A percentile compares a stretch with the other conserved stretches of the same genome.
Conservation (phyloP, 176 grass and related monocot species). For the Puya raimondii region DNA sequence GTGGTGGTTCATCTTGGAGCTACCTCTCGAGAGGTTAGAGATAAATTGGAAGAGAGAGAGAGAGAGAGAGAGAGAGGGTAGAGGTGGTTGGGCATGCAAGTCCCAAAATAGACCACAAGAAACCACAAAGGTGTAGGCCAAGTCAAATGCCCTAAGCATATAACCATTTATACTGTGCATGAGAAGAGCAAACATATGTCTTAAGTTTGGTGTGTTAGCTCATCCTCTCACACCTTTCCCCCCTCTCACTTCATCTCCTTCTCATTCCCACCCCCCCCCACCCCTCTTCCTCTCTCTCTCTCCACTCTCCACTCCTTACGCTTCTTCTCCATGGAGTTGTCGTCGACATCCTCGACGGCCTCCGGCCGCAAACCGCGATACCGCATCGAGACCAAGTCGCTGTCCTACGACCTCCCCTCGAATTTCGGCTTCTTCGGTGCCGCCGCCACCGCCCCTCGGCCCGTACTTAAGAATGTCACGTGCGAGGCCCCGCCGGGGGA, state of each 20-base stretch:
- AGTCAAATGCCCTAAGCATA: constrained; percentile 21
- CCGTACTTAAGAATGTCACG: constrained; percentile 47
- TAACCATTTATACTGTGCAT: not conserved
- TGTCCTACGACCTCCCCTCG: constrained; percentile 51
- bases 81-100: not conserved
- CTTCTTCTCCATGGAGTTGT: constrained; percentile 36
- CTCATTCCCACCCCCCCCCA: not conserved
- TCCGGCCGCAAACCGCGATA: constrained; percentile 38
- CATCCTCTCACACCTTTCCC: constrained; percentile 36
- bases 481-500: constrained; percentile 61
- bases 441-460: not conserved
- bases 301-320: not conserved
- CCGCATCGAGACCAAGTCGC: constrained; percentile 48
- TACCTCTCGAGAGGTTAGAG: no score
- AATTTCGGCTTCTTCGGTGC: not conserved
- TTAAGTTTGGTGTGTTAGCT: constrained; percentile 63
- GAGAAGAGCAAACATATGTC: constrained; percentile 3
- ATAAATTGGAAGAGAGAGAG: not conserved
- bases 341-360: not conserved
- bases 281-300: not conserved
- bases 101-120: not conserved
- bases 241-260: constrained; percentile 8
- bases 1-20: no score
- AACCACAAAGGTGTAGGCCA: constrained; percentile 18
- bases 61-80: constrained; percentile 1